Conservation (phyloP, 2,329 filamentous ascomycete genomes). For the Ophiostoma populinum region DNA sequence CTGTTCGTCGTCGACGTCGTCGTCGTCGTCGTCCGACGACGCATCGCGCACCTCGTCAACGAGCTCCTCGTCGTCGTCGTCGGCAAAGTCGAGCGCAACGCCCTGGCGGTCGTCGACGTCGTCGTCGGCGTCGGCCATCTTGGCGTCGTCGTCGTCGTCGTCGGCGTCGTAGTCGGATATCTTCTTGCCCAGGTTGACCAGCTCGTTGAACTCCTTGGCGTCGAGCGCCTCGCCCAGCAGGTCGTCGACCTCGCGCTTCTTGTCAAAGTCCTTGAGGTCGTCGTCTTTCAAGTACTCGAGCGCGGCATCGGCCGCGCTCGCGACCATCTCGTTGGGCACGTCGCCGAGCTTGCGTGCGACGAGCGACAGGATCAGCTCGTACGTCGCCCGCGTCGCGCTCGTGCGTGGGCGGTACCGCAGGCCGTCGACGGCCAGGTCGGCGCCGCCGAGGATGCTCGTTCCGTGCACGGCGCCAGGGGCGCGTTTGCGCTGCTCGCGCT, state of each 20-base stretch:
- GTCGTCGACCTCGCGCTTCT: conserved; percentile 95
- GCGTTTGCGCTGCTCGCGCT: conserved; percentile 71
- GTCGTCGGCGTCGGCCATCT: conserved; percentile 48
- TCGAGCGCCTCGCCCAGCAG: conserved; percentile 68
- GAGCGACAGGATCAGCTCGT: conserved; percentile 83
- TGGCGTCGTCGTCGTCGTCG: conserved; percentile 90
- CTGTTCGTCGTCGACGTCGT: conserved; percentile 48
- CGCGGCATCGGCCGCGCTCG: conserved; percentile 83
- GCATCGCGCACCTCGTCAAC: conserved; percentile 80
- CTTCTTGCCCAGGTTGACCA: conserved; percentile 94
- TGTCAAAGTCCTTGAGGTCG: conserved; percentile 89
- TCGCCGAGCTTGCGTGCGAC: conserved; percentile 81
- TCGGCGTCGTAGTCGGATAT: conserved; percentile 97
- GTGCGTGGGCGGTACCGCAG: conserved; percentile 85
- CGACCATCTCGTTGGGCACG: conserved; percentile 77
- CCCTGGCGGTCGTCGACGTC: conserved; percentile 87
- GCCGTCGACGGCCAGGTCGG: conserved; percentile 77
- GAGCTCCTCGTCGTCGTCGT: conserved; percentile 66
- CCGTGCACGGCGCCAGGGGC: conserved; percentile 53
- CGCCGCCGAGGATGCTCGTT: conserved; percentile 61
- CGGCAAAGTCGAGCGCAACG: conserved; percentile 93
- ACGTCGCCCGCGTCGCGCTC: conserved; percentile 77
- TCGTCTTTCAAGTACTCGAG: conserved; percentile 90
- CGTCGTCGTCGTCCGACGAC: conserved; percentile 65
- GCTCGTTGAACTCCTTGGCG: conserved; percentile 87